Base-by-base conservation (phyloP, 768 basidiomycete genomes). In the Kwoniella europaea region DNA sequence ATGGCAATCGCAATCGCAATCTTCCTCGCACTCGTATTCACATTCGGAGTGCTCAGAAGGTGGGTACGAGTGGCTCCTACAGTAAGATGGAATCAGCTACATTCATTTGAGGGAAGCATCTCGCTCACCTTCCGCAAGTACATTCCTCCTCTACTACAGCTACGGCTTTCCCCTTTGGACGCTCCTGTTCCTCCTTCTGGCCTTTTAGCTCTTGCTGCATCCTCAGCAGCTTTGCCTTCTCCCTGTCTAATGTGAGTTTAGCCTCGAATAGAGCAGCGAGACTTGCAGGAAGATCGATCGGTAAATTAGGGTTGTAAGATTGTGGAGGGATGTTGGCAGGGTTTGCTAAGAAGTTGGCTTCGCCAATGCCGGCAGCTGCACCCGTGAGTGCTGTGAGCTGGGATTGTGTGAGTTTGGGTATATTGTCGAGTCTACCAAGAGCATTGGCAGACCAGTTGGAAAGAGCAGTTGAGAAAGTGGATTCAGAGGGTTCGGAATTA, bases 201-300 rank as follows among this genome's bases (percentile, higher is more conserved):
- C 77, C 78, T 57, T 79, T 79, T 12, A 81, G 63, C 71, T 81
- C 80, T 59, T 78, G 77, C 61, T 81, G 80, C 80, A 81, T 81
- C 44, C 73, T 65, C 22, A 81, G 60, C 55, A 81, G 56, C 63
- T 81, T 81, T 18, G 80, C 80, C 71, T 81, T 81, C 57, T 81
- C 80, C 52, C 80, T 66, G 72, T 81, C 80, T 54, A 81, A 65
- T 2, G 78, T 81, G 41, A 81, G 58, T 55, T 81, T 81, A 18
- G 80, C 80, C 52, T 81, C 80, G 72, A 81, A 81, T 15, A 81
- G 60, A n/a, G 80, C 80, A 2, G 80, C 80, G 24, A 81, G 60
- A 71, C 80, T 81, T 5, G 78, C 76, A 4, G 80, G 80, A 0
- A 81, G 63, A 53, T 81, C 80, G 42, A 79, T 79, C 9, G 74